phyloP scores from a whole-genome alignment of 768 basidiomycete genomes.

The Terana coerulea region DNA sequence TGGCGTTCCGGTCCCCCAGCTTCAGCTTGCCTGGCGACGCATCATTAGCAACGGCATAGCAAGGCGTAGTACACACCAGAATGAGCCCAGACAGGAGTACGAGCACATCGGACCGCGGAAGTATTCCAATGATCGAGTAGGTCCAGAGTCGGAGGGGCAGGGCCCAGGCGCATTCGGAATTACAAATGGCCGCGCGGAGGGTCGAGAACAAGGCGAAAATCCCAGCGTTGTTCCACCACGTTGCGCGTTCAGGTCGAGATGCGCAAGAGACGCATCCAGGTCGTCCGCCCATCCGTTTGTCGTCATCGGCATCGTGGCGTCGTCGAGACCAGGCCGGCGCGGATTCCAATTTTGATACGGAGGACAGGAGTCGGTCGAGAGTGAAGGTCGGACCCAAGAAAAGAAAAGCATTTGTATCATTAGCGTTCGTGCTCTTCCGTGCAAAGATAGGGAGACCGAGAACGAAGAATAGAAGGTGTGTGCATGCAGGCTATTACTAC shows the following conservation, averaged over 20 bases:
- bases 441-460: not conserved
- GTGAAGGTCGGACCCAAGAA: too few relatives aligned
- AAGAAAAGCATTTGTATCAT: conserved; percentile 24
- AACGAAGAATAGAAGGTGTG: not conserved
- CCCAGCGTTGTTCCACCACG: not conserved
- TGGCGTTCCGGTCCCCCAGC: conserved; percentile 20
- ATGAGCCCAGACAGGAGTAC: not conserved
- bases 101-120: not conserved
- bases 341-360: not conserved
- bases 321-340: not conserved
- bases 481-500: conserved; percentile 1
- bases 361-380: too few relatives aligned
- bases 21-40: conserved; percentile 26
- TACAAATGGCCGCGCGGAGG: not conserved
- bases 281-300: not conserved
- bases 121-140: not conserved
- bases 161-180: not conserved
- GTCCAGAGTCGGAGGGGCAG: not conserved
- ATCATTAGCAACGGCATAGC: not conserved
- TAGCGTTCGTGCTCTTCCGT: conserved; percentile 5
- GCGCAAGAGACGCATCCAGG: not conserved
- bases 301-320: not conserved
- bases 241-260: not conserved
- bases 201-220: too few relatives aligned
- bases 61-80: not conserved